Evolutionary conservation across 768 basidiomycete species (phyloP).

Genomic region (Rhizopogon vulgaris): DNA sequence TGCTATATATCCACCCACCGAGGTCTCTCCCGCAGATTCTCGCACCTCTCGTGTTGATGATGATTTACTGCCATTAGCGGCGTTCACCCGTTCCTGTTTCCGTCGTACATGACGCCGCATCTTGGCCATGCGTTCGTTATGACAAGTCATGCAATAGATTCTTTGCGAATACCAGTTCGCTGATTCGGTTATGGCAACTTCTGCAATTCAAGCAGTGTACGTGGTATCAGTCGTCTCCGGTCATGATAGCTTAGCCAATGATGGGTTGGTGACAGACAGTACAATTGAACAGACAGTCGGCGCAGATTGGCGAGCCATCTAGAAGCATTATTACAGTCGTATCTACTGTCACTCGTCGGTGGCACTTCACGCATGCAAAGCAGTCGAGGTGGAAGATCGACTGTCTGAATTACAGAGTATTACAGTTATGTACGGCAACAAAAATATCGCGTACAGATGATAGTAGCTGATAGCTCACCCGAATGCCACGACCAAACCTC

Average conservation of each 20-base stretch:
- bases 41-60: conserved; percentile 20
- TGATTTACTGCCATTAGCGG: conserved; percentile 18
- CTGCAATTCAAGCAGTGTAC: conserved; percentile 98
- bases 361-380: conserved; percentile 96
- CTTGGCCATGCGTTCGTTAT: conserved; percentile 94
- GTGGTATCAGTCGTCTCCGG: conserved; percentile 97
- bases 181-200: conserved; percentile 89
- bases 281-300: conserved; percentile 91
- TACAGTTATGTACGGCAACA: neutral
- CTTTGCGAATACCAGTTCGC: conserved; percentile 98
- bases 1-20: conserved; percentile 30
- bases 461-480: conserved; percentile 52
- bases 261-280: conserved; percentile 92
- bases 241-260: conserved; percentile 98
- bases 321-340: conserved; percentile 95
- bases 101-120: conserved; percentile 89
- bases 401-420: conserved; percentile 45
- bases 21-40: conserved; percentile 30
- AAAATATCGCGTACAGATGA: conserved; percentile 2
- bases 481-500: conserved; percentile 90
- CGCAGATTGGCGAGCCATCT: conserved; percentile 95
- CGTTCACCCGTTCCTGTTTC: conserved; percentile 54
- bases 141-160: conserved; percentile 98
- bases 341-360: conserved; percentile 88
- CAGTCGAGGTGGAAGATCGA: conserved; percentile 94